A percentile compares a stretch with the other conserved stretches of the same genome.
phyloP scores from a whole-genome alignment of 2,329 filamentous ascomycete species.

The Bipolaris oryzae region DNA sequence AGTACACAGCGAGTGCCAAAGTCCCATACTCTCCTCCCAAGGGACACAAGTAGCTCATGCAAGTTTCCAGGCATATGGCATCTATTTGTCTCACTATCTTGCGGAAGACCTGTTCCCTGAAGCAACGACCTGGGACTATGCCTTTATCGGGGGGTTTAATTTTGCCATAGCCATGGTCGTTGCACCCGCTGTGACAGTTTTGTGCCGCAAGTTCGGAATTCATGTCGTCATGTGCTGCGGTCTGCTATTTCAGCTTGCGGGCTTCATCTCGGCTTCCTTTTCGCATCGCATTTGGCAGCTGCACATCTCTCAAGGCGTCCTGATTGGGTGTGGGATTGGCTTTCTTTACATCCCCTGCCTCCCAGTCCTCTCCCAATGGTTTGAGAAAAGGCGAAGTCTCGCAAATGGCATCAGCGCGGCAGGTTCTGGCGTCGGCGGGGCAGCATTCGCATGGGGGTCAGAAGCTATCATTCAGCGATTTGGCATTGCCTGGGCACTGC shows the following conservation, averaged over 20 bases:
- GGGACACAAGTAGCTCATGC: neutral
- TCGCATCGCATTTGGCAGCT: conserved; percentile 49
- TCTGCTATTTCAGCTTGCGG: conserved; percentile 39
- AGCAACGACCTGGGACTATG: conserved; percentile 47
- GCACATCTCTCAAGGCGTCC: conserved; percentile 50
- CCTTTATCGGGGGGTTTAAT: conserved; percentile 50
- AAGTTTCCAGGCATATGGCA: conserved; percentile 42
- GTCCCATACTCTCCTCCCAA: too few species aligned
- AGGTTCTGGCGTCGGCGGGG: conserved; percentile 51
- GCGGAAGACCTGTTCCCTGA: conserved; percentile 41
- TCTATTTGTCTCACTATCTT: conserved; percentile 54
- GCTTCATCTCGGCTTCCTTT: conserved; percentile 49
- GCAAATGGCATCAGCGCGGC: conserved; percentile 51
- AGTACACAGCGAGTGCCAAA: neutral
- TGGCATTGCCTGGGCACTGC: conserved; percentile 51
- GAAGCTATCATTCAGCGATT: conserved; percentile 47
- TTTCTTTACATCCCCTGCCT: conserved; percentile 50
- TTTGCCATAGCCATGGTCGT: conserved; percentile 46
- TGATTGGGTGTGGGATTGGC: conserved; percentile 51
- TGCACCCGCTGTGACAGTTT: conserved; percentile 41
- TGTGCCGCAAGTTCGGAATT: conserved; percentile 34
- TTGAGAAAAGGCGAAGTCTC: conserved; percentile 46
- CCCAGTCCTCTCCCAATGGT: conserved; percentile 53
- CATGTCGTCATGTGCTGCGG: conserved; percentile 42
- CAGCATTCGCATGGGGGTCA: conserved; percentile 41